A percentile compares a stretch with the other conserved stretches of the same genome.
Conservation (phyloP, 2,329 filamentous ascomycete genomes). For the Talaromyces sp. region DNA sequence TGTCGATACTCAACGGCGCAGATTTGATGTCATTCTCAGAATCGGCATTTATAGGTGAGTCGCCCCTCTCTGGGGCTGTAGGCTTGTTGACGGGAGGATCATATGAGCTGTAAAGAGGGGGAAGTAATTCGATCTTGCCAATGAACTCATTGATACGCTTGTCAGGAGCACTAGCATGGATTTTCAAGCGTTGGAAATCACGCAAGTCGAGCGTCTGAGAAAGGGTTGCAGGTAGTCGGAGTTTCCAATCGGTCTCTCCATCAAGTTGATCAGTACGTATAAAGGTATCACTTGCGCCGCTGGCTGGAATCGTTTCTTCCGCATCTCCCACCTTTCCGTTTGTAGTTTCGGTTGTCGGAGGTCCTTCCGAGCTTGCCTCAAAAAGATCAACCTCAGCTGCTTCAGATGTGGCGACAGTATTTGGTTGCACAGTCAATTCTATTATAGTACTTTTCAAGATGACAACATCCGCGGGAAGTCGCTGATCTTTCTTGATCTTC, state of each 20-base stretch:
- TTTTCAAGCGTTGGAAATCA: slow-evolving; percentile 63
- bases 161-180: slow-evolving; percentile 86
- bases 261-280: slow-evolving; percentile 97
- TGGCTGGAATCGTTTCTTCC: slow-evolving; percentile 32
- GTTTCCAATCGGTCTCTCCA: slow-evolving; percentile 97
- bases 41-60: slow-evolving; percentile 22
- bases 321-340: slow-evolving; percentile 19
- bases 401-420: slow-evolving; percentile 25
- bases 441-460: slow-evolving; percentile 76
- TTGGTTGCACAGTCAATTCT: slow-evolving; percentile 43
- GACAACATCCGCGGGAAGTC: slow-evolving; percentile 89
- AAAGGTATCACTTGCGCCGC: slow-evolving; percentile 74
- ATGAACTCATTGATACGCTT: slow-evolving; percentile 92
- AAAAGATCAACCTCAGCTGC: slow-evolving; percentile 28
- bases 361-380: slow-evolving; percentile 23
- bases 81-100: slow-evolving; percentile 43
- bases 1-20: slow-evolving; percentile 82
- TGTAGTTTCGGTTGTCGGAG: slow-evolving; percentile 18
- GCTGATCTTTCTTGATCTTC: slow-evolving; percentile 84
- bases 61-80: slow-evolving; percentile 19
- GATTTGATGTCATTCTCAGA: slow-evolving; percentile 47
- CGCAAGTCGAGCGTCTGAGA: slow-evolving; percentile 72
- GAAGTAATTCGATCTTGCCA: slow-evolving; percentile 75
- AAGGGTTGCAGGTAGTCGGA: slow-evolving; percentile 79
- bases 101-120: slow-evolving; percentile 48